These are phyloP conservation scores for Lanmaoa pseudosensibilis DNA, from an alignment of 768 basidiomycete genomes.

Conservation along the genomic window DNA sequence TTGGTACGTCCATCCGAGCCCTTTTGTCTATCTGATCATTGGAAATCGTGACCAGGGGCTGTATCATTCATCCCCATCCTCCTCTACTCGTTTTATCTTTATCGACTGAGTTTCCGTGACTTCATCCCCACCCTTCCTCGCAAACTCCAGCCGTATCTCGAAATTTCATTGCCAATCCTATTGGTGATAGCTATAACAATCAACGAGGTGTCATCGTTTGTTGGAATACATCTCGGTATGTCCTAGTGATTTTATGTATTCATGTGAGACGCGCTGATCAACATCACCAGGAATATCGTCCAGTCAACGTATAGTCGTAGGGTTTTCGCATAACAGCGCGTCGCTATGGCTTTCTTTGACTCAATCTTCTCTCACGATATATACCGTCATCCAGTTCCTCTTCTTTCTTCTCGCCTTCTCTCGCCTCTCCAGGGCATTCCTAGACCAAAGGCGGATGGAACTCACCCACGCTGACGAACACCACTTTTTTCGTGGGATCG, in stretches of 20 bases:
- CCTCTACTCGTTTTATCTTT: conserved; percentile 62
- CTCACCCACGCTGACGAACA: conserved; percentile 43
- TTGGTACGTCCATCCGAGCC: conserved; percentile 50
- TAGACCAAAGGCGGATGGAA: conserved; percentile 55
- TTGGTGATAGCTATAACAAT: conserved; percentile 55
- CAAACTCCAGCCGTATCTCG: conserved; percentile 45
- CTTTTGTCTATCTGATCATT: background rate
- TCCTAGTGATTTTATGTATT: background rate
- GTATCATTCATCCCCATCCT: conserved; percentile 66
- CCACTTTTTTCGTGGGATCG: conserved; percentile 56
- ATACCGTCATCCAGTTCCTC: conserved; percentile 56
- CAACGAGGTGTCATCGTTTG: conserved; percentile 65
- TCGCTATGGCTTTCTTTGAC: conserved; percentile 58
- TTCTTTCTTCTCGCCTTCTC: conserved; percentile 60
- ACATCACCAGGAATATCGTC: conserved; percentile 8
- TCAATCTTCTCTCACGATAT: conserved; percentile 56
- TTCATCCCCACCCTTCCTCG: conserved; percentile 54
- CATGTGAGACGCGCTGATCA: background rate
- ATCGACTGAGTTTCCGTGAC: conserved; percentile 51
- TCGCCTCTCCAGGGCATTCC: conserved; percentile 51
- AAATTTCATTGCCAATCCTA: conserved; percentile 47
- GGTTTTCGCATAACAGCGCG: conserved; percentile 39
- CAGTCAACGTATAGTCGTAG: conserved; percentile 34
- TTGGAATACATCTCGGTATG: conserved; percentile 58
- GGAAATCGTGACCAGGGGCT: conserved; percentile 35